Percentiles rank a stretch among this genome's conserved stretches.
Evolutionary conservation across 108 stramenopile genomes (phyloP).

Genomic region (Pseudonitzschia pungens): DNA sequence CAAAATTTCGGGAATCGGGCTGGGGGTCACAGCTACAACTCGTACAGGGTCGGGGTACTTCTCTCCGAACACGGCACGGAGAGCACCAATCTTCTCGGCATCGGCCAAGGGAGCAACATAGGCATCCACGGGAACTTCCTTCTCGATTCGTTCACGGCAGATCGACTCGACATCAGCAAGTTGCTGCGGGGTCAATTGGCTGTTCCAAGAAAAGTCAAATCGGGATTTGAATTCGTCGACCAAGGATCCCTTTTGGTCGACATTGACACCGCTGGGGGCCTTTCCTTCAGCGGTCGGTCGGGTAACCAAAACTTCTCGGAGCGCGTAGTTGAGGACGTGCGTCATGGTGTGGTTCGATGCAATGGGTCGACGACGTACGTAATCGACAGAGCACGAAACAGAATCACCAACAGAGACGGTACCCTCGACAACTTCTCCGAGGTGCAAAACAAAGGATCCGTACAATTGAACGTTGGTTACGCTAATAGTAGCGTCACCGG

Average conservation of each 20-base stretch:
- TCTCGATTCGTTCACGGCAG: conserved; percentile 56
- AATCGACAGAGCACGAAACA: conserved; percentile 90
- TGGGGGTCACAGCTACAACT: conserved; percentile 88
- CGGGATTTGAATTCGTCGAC: conserved; percentile 95
- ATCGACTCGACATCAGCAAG: conserved; percentile 75
- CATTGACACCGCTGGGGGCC: conserved; percentile 31
- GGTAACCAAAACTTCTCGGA: conserved; percentile 82
- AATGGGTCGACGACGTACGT: conserved; percentile 91
- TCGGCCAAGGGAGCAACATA: conserved; percentile 82
- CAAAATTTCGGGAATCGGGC: conserved; percentile 76
- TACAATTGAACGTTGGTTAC: conserved; percentile 88
- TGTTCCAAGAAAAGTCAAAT: conserved; percentile 97
- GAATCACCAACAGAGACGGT: conserved; percentile 79
- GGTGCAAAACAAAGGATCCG: conserved; percentile 92
- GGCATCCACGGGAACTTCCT: conserved; percentile 72
- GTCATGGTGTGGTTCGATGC: conserved; percentile 99
- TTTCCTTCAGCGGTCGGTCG: conserved; percentile 43
- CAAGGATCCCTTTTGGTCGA: conserved; percentile 97
- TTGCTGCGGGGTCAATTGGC: conserved; percentile 75
- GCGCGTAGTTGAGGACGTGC: conserved; percentile 96
- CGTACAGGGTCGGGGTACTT: conserved; percentile 99
- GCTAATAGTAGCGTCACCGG: conserved; percentile 46
- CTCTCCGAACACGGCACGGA: conserved; percentile 99
- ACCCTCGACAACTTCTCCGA: conserved; percentile 72
- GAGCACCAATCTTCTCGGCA: conserved; percentile 85